These are phyloP conservation scores for Schizosaccharomyces versatilis DNA, from an alignment of 1,139 yeast genomes.

Conservation along the genomic window DNA sequence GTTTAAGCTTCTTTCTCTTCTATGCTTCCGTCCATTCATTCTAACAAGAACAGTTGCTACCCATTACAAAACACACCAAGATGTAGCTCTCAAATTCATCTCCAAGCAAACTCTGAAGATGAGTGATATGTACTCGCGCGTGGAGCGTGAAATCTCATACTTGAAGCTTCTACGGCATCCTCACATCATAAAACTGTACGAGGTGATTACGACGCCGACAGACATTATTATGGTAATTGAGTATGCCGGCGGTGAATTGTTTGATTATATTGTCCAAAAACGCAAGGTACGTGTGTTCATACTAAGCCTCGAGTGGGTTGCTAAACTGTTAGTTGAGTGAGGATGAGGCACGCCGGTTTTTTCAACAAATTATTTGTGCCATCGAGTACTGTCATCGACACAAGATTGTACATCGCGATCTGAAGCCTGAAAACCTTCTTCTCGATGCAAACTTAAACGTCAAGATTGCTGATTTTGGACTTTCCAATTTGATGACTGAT, in stretches of 20 bases:
- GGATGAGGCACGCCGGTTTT: conserved; percentile 78
- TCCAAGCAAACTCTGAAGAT: conserved; percentile 84
- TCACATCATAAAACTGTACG: conserved; percentile 85
- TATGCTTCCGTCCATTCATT: background rate
- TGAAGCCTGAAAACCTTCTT: conserved; percentile 82
- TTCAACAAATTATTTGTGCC: conserved; percentile 93
- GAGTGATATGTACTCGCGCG: conserved; percentile 91
- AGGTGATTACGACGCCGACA: conserved; percentile 85
- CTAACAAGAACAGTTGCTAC: conserved; percentile 34
- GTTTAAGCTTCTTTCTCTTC: background rate
- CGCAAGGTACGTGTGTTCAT: conserved; percentile 35
- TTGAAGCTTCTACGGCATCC: conserved; percentile 80
- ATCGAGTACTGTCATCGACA: conserved; percentile 96
- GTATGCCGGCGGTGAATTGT: conserved; percentile 85
- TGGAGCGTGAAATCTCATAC: conserved; percentile 85
- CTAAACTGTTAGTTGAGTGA: conserved; percentile 42
- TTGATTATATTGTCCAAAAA: conserved; percentile 85
- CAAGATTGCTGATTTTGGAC: conserved; percentile 95
- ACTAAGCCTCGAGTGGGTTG: background rate
- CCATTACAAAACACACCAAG: conserved; percentile 77
- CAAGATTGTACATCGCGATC: conserved; percentile 90
- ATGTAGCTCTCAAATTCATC: conserved; percentile 84
- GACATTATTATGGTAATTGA: conserved; percentile 96
- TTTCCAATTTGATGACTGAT: conserved; percentile 89
- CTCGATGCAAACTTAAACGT: conserved; percentile 72